Percentiles rank a stretch among this genome's conserved stretches.
Evolutionary conservation across 129 eudicot species (phyloP).

Genomic region (Helichrysum umbraculigerum): DNA sequence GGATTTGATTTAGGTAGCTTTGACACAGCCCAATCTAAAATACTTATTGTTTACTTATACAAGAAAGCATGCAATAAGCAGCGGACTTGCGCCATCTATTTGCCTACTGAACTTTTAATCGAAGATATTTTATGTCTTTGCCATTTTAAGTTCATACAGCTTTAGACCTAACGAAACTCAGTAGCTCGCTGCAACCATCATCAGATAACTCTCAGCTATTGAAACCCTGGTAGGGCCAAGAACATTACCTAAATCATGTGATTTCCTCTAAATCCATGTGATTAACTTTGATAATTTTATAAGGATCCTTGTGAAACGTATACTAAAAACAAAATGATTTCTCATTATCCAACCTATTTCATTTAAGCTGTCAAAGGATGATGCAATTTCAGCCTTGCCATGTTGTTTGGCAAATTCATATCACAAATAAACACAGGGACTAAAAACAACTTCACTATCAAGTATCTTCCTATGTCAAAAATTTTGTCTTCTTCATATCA

Average conservation of each 20-base stretch:
- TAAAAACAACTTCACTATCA: slow-evolving; percentile 2
- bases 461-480: neutral
- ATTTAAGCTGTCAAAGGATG: neutral
- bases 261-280: neutral
- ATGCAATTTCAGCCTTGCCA: neutral
- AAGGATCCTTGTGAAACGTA: neutral
- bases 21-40: neutral
- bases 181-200: neutral
- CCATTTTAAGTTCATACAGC: neutral
- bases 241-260: neutral
- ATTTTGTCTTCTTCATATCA: neutral
- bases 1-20: neutral
- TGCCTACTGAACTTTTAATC: neutral
- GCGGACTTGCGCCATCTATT: too few species aligned
- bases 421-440: neutral
- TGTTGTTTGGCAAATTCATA: neutral
- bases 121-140: too few species aligned
- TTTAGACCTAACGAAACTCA: neutral
- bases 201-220: too few species aligned
- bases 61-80: neutral
- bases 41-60: too few species aligned
- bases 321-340: neutral
- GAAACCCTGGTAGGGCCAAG: neutral
- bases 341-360: neutral
- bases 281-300: neutral